Percentiles rank a stretch among this genome's conserved stretches.
These are phyloP conservation scores for Kodamaea ohmeri DNA, from an alignment of 1,139 yeast genomes.

Conservation along the genomic window DNA sequence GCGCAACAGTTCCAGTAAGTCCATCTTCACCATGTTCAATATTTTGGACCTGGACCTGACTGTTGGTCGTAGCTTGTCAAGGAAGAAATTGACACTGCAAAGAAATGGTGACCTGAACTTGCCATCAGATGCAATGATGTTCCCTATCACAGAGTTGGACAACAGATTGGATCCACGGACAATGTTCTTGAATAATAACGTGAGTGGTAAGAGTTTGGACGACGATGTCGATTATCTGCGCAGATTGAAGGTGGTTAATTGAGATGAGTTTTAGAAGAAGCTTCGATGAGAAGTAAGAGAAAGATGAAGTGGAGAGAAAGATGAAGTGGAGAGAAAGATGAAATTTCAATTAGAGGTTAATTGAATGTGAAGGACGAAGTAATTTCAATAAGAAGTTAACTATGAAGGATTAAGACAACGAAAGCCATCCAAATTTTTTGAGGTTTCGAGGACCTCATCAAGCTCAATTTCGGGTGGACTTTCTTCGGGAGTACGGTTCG, in stretches of 20 bases:
- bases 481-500: too few relatives aligned
- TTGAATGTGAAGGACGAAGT: background rate
- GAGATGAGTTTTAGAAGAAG: background rate
- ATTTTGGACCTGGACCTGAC: conserved; percentile 5
- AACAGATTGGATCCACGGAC: conserved; percentile 67
- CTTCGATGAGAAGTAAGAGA: background rate
- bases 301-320: background rate
- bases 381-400: too few relatives aligned
- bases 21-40: conserved; percentile 32
- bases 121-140: conserved; percentile 18
- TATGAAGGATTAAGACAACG: too few relatives aligned
- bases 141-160: conserved; percentile 58
- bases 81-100: conserved; percentile 27
- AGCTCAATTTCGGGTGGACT: too few relatives aligned
- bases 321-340: background rate
- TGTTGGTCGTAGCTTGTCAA: conserved; percentile 32
- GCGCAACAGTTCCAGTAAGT: conserved; percentile 37
- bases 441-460: too few relatives aligned
- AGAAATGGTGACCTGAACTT: conserved; percentile 13
- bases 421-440: too few relatives aligned
- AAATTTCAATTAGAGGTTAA: background rate
- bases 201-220: conserved; percentile 61
- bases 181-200: conserved; percentile 56
- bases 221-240: conserved; percentile 77
- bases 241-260: conserved; percentile 63